These are phyloP conservation scores for Leccinum pachyderme DNA, from an alignment of 1,284 basidiomycete species.

Conservation along the genomic window DNA sequence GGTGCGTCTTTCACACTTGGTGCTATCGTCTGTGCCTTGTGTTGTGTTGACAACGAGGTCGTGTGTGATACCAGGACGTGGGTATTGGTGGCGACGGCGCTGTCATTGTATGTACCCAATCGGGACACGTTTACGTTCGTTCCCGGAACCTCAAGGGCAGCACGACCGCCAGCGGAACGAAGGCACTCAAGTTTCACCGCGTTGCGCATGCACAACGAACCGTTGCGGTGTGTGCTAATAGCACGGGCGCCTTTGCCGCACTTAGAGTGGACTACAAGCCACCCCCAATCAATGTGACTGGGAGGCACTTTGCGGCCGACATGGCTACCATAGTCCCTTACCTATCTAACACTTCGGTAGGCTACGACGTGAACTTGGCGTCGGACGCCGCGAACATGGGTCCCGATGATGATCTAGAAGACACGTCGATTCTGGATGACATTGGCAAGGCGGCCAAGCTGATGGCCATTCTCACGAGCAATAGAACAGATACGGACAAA, in stretches of 20 bases:
- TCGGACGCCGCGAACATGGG: constrained; percentile 8
- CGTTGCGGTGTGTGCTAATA: constrained; percentile 83
- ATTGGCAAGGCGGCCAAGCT: constrained; percentile 44
- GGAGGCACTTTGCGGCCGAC: constrained; percentile 67
- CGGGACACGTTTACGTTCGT: constrained; percentile 91
- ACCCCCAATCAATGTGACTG: constrained; percentile 55
- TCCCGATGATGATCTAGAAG: constrained; percentile 42
- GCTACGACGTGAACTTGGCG: background rate
- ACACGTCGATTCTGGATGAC: constrained; percentile 48
- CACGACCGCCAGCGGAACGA: constrained; percentile 38
- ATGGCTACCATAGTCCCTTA: constrained; percentile 66
- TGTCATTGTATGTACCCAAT: constrained; percentile 90
- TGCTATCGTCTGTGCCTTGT: background rate
- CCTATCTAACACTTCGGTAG: background rate
- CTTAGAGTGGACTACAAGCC: constrained; percentile 75
- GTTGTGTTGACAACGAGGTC: background rate
- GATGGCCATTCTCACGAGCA: constrained; percentile 37
- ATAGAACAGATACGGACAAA: constrained; percentile 27
- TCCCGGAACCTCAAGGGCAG: constrained; percentile 53
- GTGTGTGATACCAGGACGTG: constrained; percentile 59
- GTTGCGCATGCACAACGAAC: constrained; percentile 85
- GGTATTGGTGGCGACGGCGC: constrained; percentile 87
- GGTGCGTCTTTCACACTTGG: constrained; percentile 38
- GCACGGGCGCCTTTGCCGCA: constrained; percentile 87
- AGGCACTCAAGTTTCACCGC: constrained; percentile 80